Base-by-base conservation (phyloP, 805 yeast species). In the Wickerhamiella brachini region DNA sequence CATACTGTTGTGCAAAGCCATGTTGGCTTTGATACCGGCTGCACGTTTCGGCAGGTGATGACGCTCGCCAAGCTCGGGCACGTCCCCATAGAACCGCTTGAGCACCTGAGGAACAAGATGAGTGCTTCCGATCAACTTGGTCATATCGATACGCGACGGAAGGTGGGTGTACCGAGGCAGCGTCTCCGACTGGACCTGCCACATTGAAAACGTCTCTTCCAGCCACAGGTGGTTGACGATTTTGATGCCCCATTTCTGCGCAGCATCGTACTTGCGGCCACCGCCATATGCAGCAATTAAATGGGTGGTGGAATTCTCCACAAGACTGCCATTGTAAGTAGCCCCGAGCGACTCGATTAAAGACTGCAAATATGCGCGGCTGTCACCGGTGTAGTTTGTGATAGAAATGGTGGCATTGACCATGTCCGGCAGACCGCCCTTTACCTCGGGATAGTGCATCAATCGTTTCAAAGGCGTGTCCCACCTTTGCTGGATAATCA, bases 151-250 rank as follows among this genome's bases (percentile, higher is more conserved):
- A 23, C 64, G 67, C 41, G 68, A 64, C 0, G 78, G 77, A 42
- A 78, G 67, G 47, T 69, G 68, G 9, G 72, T 62, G 64, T 77
- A 85, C 31, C 76, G 69, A 2, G 76, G 71, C 15, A 64, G 60
- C 0, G 67, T 58, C 3, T 65, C 72, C 39, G 79, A 77, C 56
- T 75, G 72, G 5, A 72, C 56, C 48, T 66, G 68, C 89, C 93
- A 84, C 45, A 72, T 65, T 0, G 75, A 69, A 55, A 74, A 90
- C 43, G 87, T 76, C 50, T 85, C 89, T 61, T 90, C 97, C 13
- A 90, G 66, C 98, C 98, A 90, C 13, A 81, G 61, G 65, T 87
- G 95, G 60, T 84, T 88, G 0, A 85, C 80, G 1, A 83, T 70
- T 29, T 73, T 72, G 21, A 85, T 67, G 8, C 64, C 62, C 95